Evolutionary conservation across 2,329 filamentous ascomycete species (phyloP).

Genomic region (Fusarium nodosum): DNA sequence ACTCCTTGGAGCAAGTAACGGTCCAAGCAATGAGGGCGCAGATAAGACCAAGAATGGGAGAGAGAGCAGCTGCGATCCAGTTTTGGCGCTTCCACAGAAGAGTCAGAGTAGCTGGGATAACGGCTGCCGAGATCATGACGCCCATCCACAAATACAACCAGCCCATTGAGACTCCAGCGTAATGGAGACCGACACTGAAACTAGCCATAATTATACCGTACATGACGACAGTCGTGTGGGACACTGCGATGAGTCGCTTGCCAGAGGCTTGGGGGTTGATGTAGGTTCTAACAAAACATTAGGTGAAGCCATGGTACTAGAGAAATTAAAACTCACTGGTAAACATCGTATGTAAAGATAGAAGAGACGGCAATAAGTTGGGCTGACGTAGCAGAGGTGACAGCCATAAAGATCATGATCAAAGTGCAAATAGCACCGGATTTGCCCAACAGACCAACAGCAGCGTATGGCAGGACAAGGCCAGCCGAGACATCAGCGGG

Average conservation of each 20-base stretch:
- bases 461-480: slow-evolving; percentile 86
- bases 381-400: slow-evolving; percentile 85
- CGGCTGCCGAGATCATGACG: slow-evolving; percentile 87
- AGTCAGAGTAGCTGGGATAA: slow-evolving; percentile 84
- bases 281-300: slow-evolving; percentile 35
- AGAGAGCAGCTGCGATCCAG: slow-evolving; percentile 75
- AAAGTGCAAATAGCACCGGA: slow-evolving; percentile 44
- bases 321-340: slow-evolving; percentile 17
- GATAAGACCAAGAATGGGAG: slow-evolving; percentile 75
- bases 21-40: slow-evolving; percentile 81
- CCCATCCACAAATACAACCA: slow-evolving; percentile 94
- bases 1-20: slow-evolving; percentile 74
- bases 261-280: slow-evolving; percentile 83
- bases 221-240: slow-evolving; percentile 75
- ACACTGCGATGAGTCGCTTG: slow-evolving; percentile 82
- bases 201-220: slow-evolving; percentile 84
- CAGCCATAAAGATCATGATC: slow-evolving; percentile 64
- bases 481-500: slow-evolving; percentile 80
- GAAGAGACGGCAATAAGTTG: slow-evolving; percentile 90
- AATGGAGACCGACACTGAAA: slow-evolving; percentile 81
- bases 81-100: slow-evolving; percentile 86
- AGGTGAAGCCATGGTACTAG: rapidly evolving
- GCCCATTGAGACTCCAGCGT: slow-evolving; percentile 85
- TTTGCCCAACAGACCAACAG: slow-evolving; percentile 79
- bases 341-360: slow-evolving; percentile 66